Base-by-base conservation (phyloP, 192 early-diverging fungal species). In the Jimgerdemannia flammicorona region DNA sequence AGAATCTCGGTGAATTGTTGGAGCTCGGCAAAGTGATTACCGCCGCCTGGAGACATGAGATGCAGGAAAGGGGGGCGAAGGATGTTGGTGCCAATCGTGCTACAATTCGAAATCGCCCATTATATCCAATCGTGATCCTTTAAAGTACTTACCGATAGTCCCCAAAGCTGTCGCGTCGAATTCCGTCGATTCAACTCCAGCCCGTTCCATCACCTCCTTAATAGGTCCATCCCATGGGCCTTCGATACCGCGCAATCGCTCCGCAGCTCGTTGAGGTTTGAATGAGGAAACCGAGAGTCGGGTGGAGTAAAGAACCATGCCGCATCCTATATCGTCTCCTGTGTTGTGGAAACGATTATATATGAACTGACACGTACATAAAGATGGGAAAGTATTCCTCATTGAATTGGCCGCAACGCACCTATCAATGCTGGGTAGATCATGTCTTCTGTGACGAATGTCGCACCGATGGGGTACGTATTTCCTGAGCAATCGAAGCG, bases 21-120 rank as follows among this genome's bases (percentile, higher is more conserved):
- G 40, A 90, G 72, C 67, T 90, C 89, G 42, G 88, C 88, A 76
- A 90, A 90, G 72, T 90, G 89, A 71, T 90, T 90, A 40, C 89
- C 89, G 3, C 83, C 85, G 3, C 89, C 89, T 43, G 90, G 75
- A 1, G 88, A 90, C 11, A 54, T 54, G 6, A 54, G n/a, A n/a
- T n/a, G n/a, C n/a, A n/a, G n/a, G n/a, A n/a, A n/a, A n/a, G n/a
- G n/a, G n/a, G n/a, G n/a, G n/a, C n/a, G n/a, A n/a, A n/a, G n/a
- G n/a, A n/a, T n/a, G n/a, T n/a, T n/a, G n/a, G n/a, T n/a, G n/a
- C n/a, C n/a, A n/a, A n/a, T n/a, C n/a, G n/a, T n/a, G n/a, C n/a
- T n/a, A n/a, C n/a, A n/a, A n/a, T n/a, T n/a, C n/a, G n/a, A n/a
- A n/a, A n/a, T n/a, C n/a, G n/a, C n/a, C n/a, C n/a, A n/a, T n/a